Evolutionary conservation across 768 basidiomycete genomes (phyloP), one percentile per base, ranked within the genome.

Genomic region (Agaricus sinodeliciosus): DNA sequence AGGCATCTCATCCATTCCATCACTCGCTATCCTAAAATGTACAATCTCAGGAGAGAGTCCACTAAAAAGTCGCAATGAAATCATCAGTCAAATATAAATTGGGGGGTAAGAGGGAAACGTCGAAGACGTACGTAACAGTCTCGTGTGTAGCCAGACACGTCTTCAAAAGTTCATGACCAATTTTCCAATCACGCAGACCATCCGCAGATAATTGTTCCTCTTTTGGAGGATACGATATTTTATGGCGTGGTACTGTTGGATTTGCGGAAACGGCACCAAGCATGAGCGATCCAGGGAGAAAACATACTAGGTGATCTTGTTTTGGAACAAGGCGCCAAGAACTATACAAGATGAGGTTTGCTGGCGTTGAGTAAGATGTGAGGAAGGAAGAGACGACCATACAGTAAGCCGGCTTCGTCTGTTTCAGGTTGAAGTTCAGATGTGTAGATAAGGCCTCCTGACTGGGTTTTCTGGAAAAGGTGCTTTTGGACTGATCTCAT

Each of bases 231-330:
- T 88, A 65, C 9, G 85, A 86, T 5, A 87, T 80, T 3, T 67
- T 71, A 9, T 74, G 63, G n/a, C 46, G 45, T 1, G 45, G 52
- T 3, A 66, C 68, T 15, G 75, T 55, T 0, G 85, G 76, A 9
- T 86, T 85, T 2, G 82, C 70, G 1, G 73, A 79, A 2, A 87
- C 89, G 12, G 91, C 89, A 11, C 94, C 93, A 2, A 98, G 79
- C 76, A 98, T 83, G 51, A 98, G 79, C 0, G 90, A 90, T 3
- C 93, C 94, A 16, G 86, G 92, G 31, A 98, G 72, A 80, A 96
- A 98, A 69, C 94, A 97, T 3, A 90, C 93, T 31, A 98, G 80
- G 64, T 96, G 94, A 63, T 98, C 94, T 71, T 97, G 94, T 64
- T 96, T 95, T 9, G 89, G 89, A 9, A 76, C 75, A 25, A 89